Evolutionary conservation across 2,329 filamentous ascomycete genomes (phyloP), one percentile per base, ranked within the genome.

Genomic region (Delphinella strobiligena): DNA sequence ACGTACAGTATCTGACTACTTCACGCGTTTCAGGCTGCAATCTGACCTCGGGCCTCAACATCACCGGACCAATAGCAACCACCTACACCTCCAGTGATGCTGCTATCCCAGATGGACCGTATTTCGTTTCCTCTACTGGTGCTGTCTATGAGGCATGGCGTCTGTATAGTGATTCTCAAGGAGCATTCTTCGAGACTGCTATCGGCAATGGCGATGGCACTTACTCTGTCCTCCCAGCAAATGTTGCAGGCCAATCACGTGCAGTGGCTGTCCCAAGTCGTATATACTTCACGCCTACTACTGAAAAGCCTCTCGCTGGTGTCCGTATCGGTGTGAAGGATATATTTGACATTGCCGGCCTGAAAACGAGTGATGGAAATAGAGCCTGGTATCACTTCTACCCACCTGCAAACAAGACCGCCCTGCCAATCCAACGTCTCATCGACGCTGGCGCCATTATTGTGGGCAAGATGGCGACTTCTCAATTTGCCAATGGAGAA

Each of bases 271-370:
- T 80, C 0, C 75, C 75, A 3, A 79, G 74, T 5, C 64, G 76
- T 8, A 59, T 80, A 0, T 78, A 78, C 57, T 75, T 63, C 54
- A 68, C 63, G 2, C 67, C 63, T 34, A 72, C 69, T 0, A 49
- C 55, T 0, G 60, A 65, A n/a, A 68, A 73, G 49, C 75, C 75
- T 1, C 61, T 81, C 0, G 70, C 73, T 4, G 76, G 78, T 14
- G 67, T 78, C 3, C 66, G 77, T 14, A 53, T 80, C 1, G 75
- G 68, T 1, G 64, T 80, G 40, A 82, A 81, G 52, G 78, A 81
- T 47, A 73, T 78, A 34, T 75, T 67, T 49, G 64, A 76, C 45
- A 55, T 80, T 30, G 64, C 67, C 16, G 78, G 78, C 2, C 54
- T 78, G 0, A 64, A 64, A 10, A 78, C 72, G 0, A 65, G 65